These are phyloP conservation scores for Phaffia rhodozyma DNA, from an alignment of 1,284 basidiomycete species.

Conservation along the genomic window DNA sequence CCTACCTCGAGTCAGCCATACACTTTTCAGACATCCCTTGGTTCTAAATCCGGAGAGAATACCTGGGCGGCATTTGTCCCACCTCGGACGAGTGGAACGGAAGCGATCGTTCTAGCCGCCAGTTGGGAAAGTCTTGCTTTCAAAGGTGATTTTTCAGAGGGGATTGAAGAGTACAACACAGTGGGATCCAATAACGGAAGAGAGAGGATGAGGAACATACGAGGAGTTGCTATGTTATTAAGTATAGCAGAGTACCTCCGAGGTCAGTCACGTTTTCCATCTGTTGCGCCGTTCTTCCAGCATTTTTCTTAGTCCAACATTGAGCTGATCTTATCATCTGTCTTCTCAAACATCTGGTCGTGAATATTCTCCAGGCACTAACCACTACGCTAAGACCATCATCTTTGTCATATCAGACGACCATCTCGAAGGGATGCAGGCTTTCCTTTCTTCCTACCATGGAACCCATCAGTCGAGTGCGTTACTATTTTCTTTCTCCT, in stretches of 20 bases:
- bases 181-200: conserved; percentile 40
- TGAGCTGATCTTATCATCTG: not conserved
- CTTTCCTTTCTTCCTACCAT: conserved; percentile 78
- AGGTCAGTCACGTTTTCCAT: conserved; percentile 40
- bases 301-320: not conserved
- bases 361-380: conserved; percentile 48
- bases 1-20: conserved; percentile 57
- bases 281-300: not conserved
- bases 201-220: conserved; percentile 55
- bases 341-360: not conserved
- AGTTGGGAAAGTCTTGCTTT: conserved; percentile 59
- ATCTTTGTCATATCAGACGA: conserved; percentile 83
- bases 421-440: conserved; percentile 80
- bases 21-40: conserved; percentile 41
- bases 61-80: conserved; percentile 54
- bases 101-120: conserved; percentile 79
- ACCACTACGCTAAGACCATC: conserved; percentile 88
- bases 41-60: conserved; percentile 35
- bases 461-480: conserved; percentile 53
- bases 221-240: conserved; percentile 73
- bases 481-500: conserved; percentile 20
- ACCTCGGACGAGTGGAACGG: conserved; percentile 74
- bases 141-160: conserved; percentile 17
- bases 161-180: not conserved
- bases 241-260: conserved; percentile 71